Base-by-base conservation (phyloP, 768 basidiomycete genomes). In the Phylloporus arenicola region DNA sequence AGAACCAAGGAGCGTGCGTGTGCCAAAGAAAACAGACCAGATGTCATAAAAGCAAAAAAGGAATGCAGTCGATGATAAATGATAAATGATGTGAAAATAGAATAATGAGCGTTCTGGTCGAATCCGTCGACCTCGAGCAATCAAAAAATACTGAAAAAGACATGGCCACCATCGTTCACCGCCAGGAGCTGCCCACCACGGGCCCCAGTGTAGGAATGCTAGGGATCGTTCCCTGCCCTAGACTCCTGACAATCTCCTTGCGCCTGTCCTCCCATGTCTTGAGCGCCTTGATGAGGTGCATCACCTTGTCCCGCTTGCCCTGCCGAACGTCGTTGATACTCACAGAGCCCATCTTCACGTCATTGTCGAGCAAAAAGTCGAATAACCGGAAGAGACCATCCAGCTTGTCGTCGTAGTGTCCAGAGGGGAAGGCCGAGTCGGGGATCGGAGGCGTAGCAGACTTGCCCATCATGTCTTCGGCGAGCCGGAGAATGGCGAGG, bases 241-340 rank as follows among this genome's bases (percentile, higher is more conserved):
- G 70, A 33, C 76, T 80, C 52, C 71, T 71, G 37, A 76, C 74
- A 20, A 87, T 71, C 11, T 75, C 74, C 48, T 67, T 74, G 30
- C 86, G 69, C 70, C 84, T 86, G 34, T 92, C 89, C 64, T 91
- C 86, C 90, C 90, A 91, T 0, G 69, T 65, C 68, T 82, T 88
- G 58, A 92, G 64, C 33, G 87, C 86, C 57, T 75, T 81, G 59
- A 97, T 64, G 30, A 98, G 71, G 65, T 92, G 86, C 4, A 85
- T 58, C 53, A 95, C 80, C 72, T 90, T 93, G 40, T 87, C 84
- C 43, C 82, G 74, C 64, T 86, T 89, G 27, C 88, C 90, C 53
- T 82, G 80, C 45, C 90, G 76, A 30, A 98, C 77, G 68, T 98
- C 95, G 63, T 95, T 95, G 70, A 96, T 94, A 59, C 88, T 92